phyloP scores from a whole-genome alignment of 2,329 filamentous ascomycete genomes.

The Dothiorella sarmentorum region DNA sequence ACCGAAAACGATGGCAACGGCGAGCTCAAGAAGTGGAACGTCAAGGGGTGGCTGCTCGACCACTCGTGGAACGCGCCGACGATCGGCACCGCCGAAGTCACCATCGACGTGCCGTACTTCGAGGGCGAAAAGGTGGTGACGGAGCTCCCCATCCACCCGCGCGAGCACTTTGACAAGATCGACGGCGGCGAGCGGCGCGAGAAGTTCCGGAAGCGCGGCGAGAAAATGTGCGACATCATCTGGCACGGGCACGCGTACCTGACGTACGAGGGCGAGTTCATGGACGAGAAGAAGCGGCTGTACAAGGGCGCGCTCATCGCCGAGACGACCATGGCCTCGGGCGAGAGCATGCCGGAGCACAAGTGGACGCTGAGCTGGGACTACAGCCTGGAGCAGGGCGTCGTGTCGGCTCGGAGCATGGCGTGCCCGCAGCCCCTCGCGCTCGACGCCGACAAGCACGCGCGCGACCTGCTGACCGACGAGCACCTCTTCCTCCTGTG shows the following conservation, averaged over 20 bases:
- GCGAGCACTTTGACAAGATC: background rate
- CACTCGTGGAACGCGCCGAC: background rate
- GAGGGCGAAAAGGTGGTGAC: background rate
- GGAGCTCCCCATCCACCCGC: background rate
- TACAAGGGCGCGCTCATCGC: background rate
- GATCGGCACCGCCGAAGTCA: background rate
- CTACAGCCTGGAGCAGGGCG: background rate
- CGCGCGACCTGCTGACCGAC: background rate
- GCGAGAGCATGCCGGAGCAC: background rate
- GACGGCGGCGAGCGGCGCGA: background rate
- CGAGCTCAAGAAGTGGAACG: background rate
- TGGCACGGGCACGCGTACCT: background rate
- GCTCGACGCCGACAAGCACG: background rate
- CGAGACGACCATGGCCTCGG: background rate
- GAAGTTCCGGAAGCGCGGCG: background rate
- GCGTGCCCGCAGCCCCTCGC: background rate
- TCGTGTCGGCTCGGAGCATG: background rate
- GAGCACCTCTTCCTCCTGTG: constrained; percentile 2
- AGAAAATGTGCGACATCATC: background rate
- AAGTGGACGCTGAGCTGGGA: background rate
- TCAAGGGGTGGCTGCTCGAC: background rate
- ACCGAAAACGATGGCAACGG: background rate
- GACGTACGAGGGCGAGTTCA: background rate
- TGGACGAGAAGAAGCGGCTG: background rate
- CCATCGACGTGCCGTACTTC: background rate